Base-by-base conservation (phyloP, 306 rosid species). In the Hippophae rhamnoides region DNA sequence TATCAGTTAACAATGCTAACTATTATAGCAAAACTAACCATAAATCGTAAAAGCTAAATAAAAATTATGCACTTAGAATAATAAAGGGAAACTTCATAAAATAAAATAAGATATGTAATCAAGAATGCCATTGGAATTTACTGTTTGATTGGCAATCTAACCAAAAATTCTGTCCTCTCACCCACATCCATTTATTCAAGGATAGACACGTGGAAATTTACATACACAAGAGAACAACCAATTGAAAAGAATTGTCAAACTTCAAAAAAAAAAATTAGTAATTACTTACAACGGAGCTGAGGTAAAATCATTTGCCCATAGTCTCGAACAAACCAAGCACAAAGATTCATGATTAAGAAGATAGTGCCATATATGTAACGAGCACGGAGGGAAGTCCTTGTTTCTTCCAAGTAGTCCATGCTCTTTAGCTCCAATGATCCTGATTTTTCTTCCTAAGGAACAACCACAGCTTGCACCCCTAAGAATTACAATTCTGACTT, bases 251-350 rank as follows among this genome's bases (percentile, higher is more conserved):
- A 54, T 7, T 18, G 23, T 18, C 42, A 46, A 10, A 45, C 41
- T 26, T 25, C 5, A 27, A 40, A 11, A 46, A 59, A 63, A 43
- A 58, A 5, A 66, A 61, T 18, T 18, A 18, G 62, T 43, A 11
- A 56, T 49, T 40, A 62, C 88, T 68, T 80, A 86, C 95, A 80
- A 13, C 68, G 86, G 54, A 78, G 62, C 71, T 83, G 75, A 67
- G 83, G 86, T 14, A 74, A 38, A 63, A 76, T 12, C 53, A 64
- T 52, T 75, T 84, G 94, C n/a, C 84, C 94, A 68, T 90, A 90
- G 69, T 90, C 97, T 52, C 97, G 86, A 67, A 86, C 70, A 79
- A 90, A 78, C 95, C 95, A 90, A 52, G 97, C 90, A 47, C 77
- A 75, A 27, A 84, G 85, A 69, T 86, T 90, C 65, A 74, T 71